A percentile compares a stretch with the other conserved stretches of the same genome.
Evolutionary conservation across 2,329 filamentous ascomycete genomes (phyloP).

Genomic region (Ustulina deusta): DNA sequence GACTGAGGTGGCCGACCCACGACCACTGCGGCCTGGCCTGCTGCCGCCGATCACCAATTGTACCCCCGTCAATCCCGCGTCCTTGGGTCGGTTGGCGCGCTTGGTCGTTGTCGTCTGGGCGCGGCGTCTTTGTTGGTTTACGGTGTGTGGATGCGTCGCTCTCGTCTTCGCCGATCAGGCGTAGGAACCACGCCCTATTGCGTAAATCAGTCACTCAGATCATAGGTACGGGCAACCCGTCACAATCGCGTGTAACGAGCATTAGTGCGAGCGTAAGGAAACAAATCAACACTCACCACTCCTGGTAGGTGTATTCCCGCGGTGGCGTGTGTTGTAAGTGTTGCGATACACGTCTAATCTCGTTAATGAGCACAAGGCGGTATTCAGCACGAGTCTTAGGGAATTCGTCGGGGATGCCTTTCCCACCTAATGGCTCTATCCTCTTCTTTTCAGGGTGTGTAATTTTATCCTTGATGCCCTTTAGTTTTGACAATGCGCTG

Average conservation of each 20-base stretch:
- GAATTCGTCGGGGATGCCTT: slow-evolving; percentile 55
- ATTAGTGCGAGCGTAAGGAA: not conserved
- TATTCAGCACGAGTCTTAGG: slow-evolving; percentile 63
- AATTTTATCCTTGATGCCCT: not conserved
- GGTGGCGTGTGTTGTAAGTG: slow-evolving; percentile 69
- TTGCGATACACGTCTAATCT: slow-evolving; percentile 74
- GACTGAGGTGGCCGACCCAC: slow-evolving; percentile 77
- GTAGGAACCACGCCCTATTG: slow-evolving; percentile 81
- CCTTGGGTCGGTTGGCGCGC: not conserved
- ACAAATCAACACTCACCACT: slow-evolving; percentile 44
- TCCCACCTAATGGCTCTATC: slow-evolving; percentile 5
- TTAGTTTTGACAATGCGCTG: not conserved
- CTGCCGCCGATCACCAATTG: slow-evolving; percentile 8
- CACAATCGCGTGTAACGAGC: not conserved
- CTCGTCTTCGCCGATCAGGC: slow-evolving; percentile 78
- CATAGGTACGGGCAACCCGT: no score
- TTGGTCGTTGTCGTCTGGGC: not conserved
- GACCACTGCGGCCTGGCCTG: slow-evolving; percentile 66
- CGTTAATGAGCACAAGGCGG: slow-evolving; percentile 75
- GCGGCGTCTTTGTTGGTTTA: slow-evolving; percentile 46
- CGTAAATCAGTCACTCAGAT: slow-evolving; percentile 3
- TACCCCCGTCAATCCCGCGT: slow-evolving; percentile 1
- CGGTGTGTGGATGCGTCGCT: slow-evolving; percentile 62
- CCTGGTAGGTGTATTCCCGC: slow-evolving; percentile 75
- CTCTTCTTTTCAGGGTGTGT: slow-evolving; percentile 6